These are phyloP conservation scores for Debaryomyces singareniensis DNA, from an alignment of 1,139 yeast species.

Conservation along the genomic window DNA sequence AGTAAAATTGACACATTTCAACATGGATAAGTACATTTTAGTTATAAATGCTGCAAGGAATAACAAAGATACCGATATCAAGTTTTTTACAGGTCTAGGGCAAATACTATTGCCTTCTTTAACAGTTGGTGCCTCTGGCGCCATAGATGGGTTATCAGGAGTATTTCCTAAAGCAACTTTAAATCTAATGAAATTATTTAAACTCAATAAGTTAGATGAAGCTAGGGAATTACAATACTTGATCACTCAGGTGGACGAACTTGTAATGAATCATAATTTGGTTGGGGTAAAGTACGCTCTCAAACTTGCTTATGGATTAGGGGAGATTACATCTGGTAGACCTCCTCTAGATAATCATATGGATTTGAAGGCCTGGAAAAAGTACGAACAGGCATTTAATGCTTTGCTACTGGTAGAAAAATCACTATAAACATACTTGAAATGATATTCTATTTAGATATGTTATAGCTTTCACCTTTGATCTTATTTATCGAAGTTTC, in stretches of 20 bases:
- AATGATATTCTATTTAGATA: too few relatives aligned
- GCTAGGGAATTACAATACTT: constrained; percentile 34
- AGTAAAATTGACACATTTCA: constrained; percentile 34
- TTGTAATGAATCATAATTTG: constrained; percentile 36
- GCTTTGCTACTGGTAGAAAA: constrained; percentile 7
- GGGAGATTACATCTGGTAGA: constrained; percentile 14
- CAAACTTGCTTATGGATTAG: constrained; percentile 20
- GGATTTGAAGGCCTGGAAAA: constrained; percentile 5
- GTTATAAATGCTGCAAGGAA: constrained; percentile 17
- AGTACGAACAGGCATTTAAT: constrained; percentile 10
- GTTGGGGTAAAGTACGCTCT: constrained; percentile 35
- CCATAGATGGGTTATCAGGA: constrained; percentile 42
- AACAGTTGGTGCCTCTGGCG: constrained; percentile 35
- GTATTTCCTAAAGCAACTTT: constrained; percentile 36
- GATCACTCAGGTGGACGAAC: constrained; percentile 34
- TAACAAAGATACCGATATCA: constrained; percentile 28
- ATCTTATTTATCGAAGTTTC: too few relatives aligned
- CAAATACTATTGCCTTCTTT: constrained; percentile 40
- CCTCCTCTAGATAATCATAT: constrained; percentile 10
- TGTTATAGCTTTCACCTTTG: too few relatives aligned
- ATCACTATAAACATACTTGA: constrained; percentile 5
- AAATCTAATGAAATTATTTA: constrained; percentile 20
- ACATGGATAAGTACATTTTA: constrained; percentile 24
- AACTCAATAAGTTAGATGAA: constrained; percentile 25
- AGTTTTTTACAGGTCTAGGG: constrained; percentile 40